Conservation (phyloP, 129 eudicot species). For the Artemisia tridentata region DNA sequence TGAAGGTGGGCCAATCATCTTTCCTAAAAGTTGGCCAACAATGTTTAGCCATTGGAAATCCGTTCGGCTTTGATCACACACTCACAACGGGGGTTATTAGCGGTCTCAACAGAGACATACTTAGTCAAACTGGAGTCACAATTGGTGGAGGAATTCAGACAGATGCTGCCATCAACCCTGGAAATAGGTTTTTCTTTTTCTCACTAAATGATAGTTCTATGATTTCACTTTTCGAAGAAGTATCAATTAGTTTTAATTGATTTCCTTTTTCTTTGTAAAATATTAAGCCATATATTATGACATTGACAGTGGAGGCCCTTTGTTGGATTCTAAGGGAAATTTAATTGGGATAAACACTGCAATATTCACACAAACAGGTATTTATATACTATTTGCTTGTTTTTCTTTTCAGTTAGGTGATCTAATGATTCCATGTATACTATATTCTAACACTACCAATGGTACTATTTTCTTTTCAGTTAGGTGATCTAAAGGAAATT, state of each 20-base stretch:
- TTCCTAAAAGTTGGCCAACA: slow-evolving; percentile 89
- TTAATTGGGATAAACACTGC: slow-evolving; percentile 96
- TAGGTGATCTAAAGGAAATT: too few relatives aligned
- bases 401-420: background rate
- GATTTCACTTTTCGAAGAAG: background rate
- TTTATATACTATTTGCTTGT: background rate
- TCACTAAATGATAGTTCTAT: background rate
- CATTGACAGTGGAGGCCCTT: slow-evolving; percentile 88
- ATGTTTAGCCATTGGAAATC: slow-evolving; percentile 97
- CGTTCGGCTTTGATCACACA: slow-evolving; percentile 99
- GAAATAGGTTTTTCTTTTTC: slow-evolving; percentile 61
- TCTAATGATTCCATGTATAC: background rate
- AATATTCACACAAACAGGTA: slow-evolving; percentile 94
- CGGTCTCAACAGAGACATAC: slow-evolving; percentile 91
- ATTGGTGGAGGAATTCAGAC: slow-evolving; percentile 99
- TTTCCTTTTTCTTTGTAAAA: background rate
- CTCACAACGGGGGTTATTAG: slow-evolving; percentile 96
- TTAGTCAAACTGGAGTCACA: slow-evolving; percentile 97
- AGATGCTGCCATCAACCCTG: slow-evolving; percentile 99
- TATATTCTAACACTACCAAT: background rate
- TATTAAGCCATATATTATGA: slow-evolving; percentile 1
- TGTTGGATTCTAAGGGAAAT: slow-evolving; percentile 87
- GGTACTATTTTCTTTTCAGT: too few relatives aligned
- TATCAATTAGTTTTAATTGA: background rate
- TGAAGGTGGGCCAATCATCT: slow-evolving; percentile 76